Evolutionary conservation across 805 yeast species (phyloP).

Genomic region (Lachancea nothofagi): DNA sequence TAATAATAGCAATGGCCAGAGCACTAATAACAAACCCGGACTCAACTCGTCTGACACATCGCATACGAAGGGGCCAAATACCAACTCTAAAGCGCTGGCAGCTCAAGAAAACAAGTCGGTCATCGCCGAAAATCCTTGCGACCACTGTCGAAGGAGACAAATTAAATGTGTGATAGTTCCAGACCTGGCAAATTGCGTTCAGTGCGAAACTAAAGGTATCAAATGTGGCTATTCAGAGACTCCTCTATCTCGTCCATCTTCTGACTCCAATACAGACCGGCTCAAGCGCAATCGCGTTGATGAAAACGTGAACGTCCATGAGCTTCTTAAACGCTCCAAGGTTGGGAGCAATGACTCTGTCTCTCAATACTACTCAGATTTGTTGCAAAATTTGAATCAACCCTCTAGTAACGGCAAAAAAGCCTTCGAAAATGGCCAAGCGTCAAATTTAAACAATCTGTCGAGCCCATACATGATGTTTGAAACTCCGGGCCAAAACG

Average conservation of each 20-base stretch:
- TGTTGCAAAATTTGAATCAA: conserved; percentile 21
- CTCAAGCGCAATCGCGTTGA: conserved; percentile 22
- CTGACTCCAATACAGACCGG: conserved; percentile 27
- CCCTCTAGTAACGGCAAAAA: conserved; percentile 1
- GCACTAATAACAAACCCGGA: neutral
- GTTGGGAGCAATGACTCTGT: conserved; percentile 15
- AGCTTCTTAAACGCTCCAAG: conserved; percentile 19
- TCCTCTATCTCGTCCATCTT: conserved; percentile 39
- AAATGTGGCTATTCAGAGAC: conserved; percentile 71
- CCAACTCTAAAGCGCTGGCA: conserved; percentile 7
- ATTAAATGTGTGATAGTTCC: conserved; percentile 71
- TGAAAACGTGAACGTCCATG: conserved; percentile 21
- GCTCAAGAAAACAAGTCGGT: conserved; percentile 10
- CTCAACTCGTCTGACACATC: neutral
- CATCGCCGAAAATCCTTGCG: conserved; percentile 52
- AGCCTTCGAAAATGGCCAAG: conserved; percentile 4
- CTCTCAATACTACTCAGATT: conserved; percentile 22
- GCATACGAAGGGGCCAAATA: neutral
- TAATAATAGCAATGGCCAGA: neutral
- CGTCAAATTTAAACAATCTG: neutral
- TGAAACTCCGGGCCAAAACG: conserved; percentile 6
- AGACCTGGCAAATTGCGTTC: conserved; percentile 58
- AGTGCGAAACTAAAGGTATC: conserved; percentile 68
- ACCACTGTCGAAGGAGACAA: conserved; percentile 75
- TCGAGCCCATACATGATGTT: conserved; percentile 3